Base-by-base conservation (phyloP, 1,139 yeast genomes). In the Candida smagusa region DNA sequence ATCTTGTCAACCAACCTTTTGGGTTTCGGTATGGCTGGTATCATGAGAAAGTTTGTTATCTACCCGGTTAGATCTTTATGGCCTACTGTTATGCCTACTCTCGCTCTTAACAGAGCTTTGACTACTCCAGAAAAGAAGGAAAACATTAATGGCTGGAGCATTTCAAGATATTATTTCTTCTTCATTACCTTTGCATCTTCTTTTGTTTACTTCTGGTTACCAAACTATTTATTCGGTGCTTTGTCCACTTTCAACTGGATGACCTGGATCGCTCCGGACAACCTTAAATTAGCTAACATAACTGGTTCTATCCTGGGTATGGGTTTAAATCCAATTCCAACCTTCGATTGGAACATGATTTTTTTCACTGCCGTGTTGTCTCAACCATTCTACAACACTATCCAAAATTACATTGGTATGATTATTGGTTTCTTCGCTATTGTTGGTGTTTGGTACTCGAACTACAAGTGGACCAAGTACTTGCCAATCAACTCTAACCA, bases 21-120 rank as follows among this genome's bases (percentile, higher is more conserved):
- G 46, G 56, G 56, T 7, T 49, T 51, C 27, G 56, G 55, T 1
- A 44, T 52, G 23, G 55, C 54, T 0, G 56, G 55, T 11, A 38
- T 50, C 16, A 39, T 50, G 40, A 40, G 54, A 25, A 47, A 39
- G 28, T 47, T 50, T 34, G 46, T 41, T 7, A 42, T 50, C 1
- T 50, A 47, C 23, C 51, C 51, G 2, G 30, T 37, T 5, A 30
- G 27, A 12, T 38, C 48, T 7, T 34, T 46, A 9, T 47, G 52
- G 54, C 54, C 51, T 12, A 40, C 46, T 3, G 19, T 48, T 9
- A 37, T 50, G 26, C 54, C 54, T 2, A 44, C 47, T 1, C 33
- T 50, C 8, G 54, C 54, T 3, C 39, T 50, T 33, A 50, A 49
- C 33, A 48, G 43, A 28, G 52, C 54, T 3, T 44, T 50, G 30